Evolutionary conservation across 768 basidiomycete species (phyloP), one percentile per base, ranked within the genome.

Genomic region (Asterophora parasitica): DNA sequence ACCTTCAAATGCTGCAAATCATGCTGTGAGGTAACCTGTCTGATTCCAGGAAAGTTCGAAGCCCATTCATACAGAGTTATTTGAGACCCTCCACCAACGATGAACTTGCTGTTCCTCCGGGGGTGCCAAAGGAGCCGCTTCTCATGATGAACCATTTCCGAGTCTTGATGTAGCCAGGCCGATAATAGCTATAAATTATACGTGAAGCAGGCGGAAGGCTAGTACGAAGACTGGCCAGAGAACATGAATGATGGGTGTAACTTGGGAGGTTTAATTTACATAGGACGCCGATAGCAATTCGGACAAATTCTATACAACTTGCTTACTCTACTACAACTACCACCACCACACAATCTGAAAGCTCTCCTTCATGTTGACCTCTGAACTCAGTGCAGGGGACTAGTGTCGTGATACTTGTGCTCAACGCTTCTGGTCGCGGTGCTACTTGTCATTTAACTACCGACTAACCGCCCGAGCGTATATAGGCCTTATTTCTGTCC

Each of bases 111-210:
- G 39, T 78, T 74, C 37, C 76, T 71, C 44, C 80, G 74, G 11
- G 88, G 88, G 60, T 89, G 83, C 88, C 88, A 91, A 42, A 86
- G 67, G n/a, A 91, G 65, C n/a, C 79, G 78, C 64, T 76, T 78
- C 32, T 79, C 76, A 11, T 63, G 53, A 47, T 70, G 71, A 41
- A 67, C 67, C 67, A 72, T 72, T 30, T 23, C n/a, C n/a, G n/a
- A n/a, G n/a, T n/a, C 23, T 23, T 17, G 31, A 20, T 8, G 6
- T 40, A 26, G 23, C 26, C 37, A 10, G 33, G 26, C 4, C 9
- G 35, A 30, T 36, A 36, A 30, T 46, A 37, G 35, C 10, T 36
- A 46, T 30, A 27, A 28, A 46, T 28, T 46, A 46, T 10, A 27
- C 12, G 39, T 23, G 28, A 7, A 30, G 44, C 3, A 15, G 12